Conservation (phyloP, 164 flowering plant species). For the Dillenia suffruticosa region DNA sequence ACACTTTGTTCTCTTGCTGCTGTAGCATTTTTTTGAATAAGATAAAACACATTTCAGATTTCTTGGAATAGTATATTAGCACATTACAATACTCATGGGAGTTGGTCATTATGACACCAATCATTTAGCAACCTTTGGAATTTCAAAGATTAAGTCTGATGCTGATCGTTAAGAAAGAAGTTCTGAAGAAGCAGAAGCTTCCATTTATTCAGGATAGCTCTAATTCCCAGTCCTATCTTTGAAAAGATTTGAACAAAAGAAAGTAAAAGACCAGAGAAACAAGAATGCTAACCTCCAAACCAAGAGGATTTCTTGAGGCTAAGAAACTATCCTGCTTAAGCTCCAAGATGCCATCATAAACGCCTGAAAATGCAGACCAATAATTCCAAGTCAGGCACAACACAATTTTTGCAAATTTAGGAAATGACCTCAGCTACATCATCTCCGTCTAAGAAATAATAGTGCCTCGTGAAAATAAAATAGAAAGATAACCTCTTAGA, state of each 20-base stretch:
- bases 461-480: neutral
- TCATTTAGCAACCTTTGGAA: too few relatives aligned
- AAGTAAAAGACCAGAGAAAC: neutral
- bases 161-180: too few relatives aligned
- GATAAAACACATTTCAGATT: too few relatives aligned
- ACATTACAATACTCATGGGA: too few relatives aligned
- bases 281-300: conserved; percentile 19
- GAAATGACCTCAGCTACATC: neutral
- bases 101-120: too few relatives aligned
- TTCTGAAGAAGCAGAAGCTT: neutral
- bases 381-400: neutral
- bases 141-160: too few relatives aligned
- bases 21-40: too few relatives aligned
- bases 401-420: neutral
- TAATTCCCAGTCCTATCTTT: neutral
- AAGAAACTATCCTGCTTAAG: conserved; percentile 9
- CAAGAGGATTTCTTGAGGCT: conserved; percentile 6
- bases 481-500: conserved; percentile 12
- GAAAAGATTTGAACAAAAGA: neutral
- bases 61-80: too few relatives aligned
- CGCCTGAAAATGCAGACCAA: conserved; percentile 11
- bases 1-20: too few relatives aligned
- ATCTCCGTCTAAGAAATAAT: neutral
- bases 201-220: neutral
- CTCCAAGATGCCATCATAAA: conserved; percentile 8